Evolutionary conservation across 257 asterid genomes (phyloP).

Genomic region (Avicennia marina): DNA sequence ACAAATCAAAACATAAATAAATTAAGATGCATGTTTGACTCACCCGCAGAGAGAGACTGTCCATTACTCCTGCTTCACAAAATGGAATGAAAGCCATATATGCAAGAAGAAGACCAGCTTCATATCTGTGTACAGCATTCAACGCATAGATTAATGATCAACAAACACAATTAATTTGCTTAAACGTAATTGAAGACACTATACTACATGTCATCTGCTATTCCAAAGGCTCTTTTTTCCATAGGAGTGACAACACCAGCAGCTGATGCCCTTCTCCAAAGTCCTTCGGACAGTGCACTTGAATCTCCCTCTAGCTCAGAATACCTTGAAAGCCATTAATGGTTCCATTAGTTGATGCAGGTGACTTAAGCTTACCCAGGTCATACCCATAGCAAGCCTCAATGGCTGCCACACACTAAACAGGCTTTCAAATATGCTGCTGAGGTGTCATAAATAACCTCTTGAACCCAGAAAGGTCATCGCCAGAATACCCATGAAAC

Average conservation of each 20-base stretch:
- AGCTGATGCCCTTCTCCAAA: constrained; percentile 81
- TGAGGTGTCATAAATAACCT: neutral
- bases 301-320: constrained; percentile 56
- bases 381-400: neutral
- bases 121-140: constrained; percentile 49
- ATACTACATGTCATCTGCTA: constrained; percentile 92
- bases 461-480: neutral
- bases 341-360: constrained; percentile 11
- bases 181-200: neutral
- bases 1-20: neutral
- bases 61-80: constrained; percentile 82
- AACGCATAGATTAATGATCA: neutral
- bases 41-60: constrained; percentile 78
- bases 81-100: constrained; percentile 77
- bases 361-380: neutral
- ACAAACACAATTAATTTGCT: neutral
- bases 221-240: constrained; percentile 83
- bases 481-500: too few species aligned
- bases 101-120: constrained; percentile 90
- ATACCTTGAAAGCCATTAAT: constrained; percentile 40
- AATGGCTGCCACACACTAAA: too few species aligned
- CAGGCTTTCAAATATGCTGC: too few species aligned
- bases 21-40: constrained; percentile 20
- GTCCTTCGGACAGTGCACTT: constrained; percentile 54
- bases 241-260: constrained; percentile 76